Evolutionary conservation across 306 rosid species (phyloP), one percentile per base, ranked within the genome.

Genomic region (Castanea sativa): DNA sequence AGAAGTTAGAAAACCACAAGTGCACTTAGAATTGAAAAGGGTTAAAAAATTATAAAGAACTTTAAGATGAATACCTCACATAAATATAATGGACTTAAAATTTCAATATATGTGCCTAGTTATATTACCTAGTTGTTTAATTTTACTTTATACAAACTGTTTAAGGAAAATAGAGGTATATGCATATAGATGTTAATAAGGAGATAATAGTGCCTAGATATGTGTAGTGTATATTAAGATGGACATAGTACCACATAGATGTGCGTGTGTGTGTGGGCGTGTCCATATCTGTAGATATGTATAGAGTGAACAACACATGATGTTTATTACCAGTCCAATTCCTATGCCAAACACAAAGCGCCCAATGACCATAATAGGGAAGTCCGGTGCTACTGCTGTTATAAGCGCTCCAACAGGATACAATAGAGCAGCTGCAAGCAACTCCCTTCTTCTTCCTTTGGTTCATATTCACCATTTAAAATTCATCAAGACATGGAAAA

Each of bases 361-460:
- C 71, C 98, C 99, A 77, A 86, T 68, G 75, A 95, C 84, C 90
- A 95, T 85, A 61, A 91, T 13, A 69, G 86, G 77, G 85, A 86
- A 93, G 87, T 84, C 82, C 65, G 99, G 97, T 76, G 99, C 96
- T 9, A 86, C 5, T 71, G 94, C 89, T 55, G 97, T 91, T 76
- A 88, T 23, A 55, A 91, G 83, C 73, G 93, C 98, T 81, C 99
- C 99, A 81, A 91, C 82, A 61, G 91, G 84, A 87, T 92, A 95
- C 75, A 89, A 19, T 55, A 82, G 23, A 19, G 99, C 86, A 72
- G 99, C 73, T 16, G 69, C 82, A 79, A 92, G 38, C 81, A 95
- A 86, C 89, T 95, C 99, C 90, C 91, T 86, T 87, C 96, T 92
- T 78, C 99, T 90, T 68, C 99, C 97, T 92, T 51, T 55, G 65